Evolutionary conservation across 2,329 filamentous ascomycete genomes (phyloP).

Genomic region (Venturia asperata): DNA sequence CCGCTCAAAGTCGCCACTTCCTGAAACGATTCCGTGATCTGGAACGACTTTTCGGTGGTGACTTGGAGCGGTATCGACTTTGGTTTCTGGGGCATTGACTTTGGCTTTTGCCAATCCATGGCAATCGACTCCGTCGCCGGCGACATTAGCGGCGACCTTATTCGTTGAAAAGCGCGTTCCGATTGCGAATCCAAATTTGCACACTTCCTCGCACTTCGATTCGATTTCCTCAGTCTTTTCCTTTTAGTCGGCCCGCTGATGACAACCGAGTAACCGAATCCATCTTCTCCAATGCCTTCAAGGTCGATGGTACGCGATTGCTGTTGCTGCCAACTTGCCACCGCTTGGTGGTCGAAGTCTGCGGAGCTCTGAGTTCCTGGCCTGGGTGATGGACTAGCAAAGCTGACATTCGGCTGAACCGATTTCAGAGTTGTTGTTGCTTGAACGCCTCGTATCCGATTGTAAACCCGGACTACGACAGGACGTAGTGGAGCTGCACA

Average conservation of each 20-base stretch:
- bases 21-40: background rate
- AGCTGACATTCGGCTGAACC: background rate
- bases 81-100: background rate
- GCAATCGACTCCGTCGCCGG: background rate
- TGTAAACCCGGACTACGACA: background rate
- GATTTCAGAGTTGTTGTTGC: background rate
- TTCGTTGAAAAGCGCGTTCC: background rate
- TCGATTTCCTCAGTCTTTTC: background rate
- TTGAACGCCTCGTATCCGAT: background rate
- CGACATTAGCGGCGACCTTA: background rate
- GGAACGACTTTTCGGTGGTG: background rate
- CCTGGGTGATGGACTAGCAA: background rate
- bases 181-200: background rate
- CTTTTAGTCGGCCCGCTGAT: slow-evolving; percentile 16
- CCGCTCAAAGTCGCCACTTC: background rate
- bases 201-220: background rate
- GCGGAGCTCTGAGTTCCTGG: background rate
- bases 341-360: slow-evolving; percentile 4
- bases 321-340: background rate
- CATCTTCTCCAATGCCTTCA: slow-evolving; percentile 17
- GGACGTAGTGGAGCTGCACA: slow-evolving; percentile 19
- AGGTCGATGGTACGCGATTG: slow-evolving; percentile 15
- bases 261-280: slow-evolving; percentile 17
- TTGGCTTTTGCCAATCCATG: background rate
- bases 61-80: background rate